phyloP scores from a whole-genome alignment of 2,329 filamentous ascomycete species.

The Diaporthe citri region DNA sequence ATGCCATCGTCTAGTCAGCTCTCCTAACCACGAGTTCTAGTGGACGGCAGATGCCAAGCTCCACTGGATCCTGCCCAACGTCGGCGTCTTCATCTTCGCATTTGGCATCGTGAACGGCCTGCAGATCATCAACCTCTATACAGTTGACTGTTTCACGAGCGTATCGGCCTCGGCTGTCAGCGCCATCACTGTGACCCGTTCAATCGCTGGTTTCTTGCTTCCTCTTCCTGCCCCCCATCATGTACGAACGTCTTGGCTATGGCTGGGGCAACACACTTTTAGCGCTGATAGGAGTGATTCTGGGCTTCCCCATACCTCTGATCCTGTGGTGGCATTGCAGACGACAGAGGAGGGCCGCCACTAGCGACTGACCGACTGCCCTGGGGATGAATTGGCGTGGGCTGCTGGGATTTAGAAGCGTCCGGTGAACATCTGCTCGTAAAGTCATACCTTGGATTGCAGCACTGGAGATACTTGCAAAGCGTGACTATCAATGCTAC shows the following conservation, averaged over 20 bases:
- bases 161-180: conserved; percentile 17
- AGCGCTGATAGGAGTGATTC: neutral
- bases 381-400: neutral
- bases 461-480: too few species aligned
- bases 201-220: conserved; percentile 8
- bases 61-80: conserved; percentile 7
- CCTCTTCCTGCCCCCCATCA: neutral
- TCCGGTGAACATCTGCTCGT: neutral
- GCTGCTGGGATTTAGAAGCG: fast-evolving
- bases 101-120: conserved; percentile 16
- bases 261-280: conserved; percentile 3
- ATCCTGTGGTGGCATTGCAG: conserved; percentile 2
- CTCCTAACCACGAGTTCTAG: neutral
- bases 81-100: neutral
- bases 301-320: neutral
- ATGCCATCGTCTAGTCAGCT: too few species aligned
- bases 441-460: neutral
- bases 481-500: too few species aligned
- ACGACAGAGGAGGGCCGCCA: neutral
- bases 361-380: neutral
- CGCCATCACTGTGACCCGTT: conserved; percentile 12
- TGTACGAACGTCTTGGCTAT: conserved; percentile 7
- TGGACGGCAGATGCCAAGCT: conserved; percentile 12
- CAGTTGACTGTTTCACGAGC: neutral
- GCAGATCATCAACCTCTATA: conserved; percentile 22